Base-by-base conservation (phyloP, 305 asterid genomes). In the Withania somnifera region DNA sequence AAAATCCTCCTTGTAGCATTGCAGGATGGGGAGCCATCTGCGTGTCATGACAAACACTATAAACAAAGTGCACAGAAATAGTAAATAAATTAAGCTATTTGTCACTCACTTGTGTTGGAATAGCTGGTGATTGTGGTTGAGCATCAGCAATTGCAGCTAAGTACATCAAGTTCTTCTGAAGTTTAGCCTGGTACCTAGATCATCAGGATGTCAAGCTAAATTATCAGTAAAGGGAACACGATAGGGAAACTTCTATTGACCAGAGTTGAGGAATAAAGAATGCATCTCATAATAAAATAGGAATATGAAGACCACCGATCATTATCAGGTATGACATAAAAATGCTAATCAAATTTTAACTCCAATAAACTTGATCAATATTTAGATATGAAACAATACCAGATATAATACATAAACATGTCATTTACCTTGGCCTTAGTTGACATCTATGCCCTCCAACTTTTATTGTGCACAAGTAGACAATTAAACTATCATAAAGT, bases 111-210 rank as follows among this genome's bases (percentile, higher is more conserved):
- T 92, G 97, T 36, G 90, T 88, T 57, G 96, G 92, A 89, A 92
- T 84, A 54, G 95, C 64, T 56, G 97, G 93, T 77, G 97, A 85
- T 84, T 89, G 99, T 24, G 97, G 98, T 78, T 94, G 99, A 78
- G 97, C 97, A 87, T 95, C 99, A 14, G 99, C 99, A 57, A 95
- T 93, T 38, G 99, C 98, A 64, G 99, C 99, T 86, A 95, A 92
- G 89, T 95, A 94, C 98, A 95, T 94, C 91, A 95, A 89, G 81
- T 95, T 95, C 89, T 92, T 93, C 80, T 95, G 99, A 56, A 95
- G 98, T 81, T 87, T 94, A 83, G 95, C 95, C 91, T 95, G 98
- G 87, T 93, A 95, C 89, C 99, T 95, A 57, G 52, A 83, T 73
- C 42, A 47, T 47, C 26, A 26, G 60, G 42, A 73, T 73, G 17